A percentile compares a stretch with the other conserved stretches of the same genome.
Conservation (phyloP, 2,329 filamentous ascomycete genomes). For the Diaporthe citri region DNA sequence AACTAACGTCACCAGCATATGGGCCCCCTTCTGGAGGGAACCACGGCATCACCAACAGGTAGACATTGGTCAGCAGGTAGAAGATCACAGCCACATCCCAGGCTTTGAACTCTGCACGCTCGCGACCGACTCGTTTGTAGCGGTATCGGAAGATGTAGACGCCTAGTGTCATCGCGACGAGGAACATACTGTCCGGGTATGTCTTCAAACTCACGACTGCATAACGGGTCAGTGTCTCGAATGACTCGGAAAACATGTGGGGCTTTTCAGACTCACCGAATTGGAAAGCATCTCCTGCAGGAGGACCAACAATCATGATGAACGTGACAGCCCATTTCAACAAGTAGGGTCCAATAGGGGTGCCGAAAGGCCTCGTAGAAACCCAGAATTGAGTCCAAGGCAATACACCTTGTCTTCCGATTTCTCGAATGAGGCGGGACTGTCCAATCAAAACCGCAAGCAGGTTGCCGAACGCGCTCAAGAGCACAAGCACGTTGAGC, state of each 20-base stretch:
- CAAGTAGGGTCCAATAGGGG: conserved; percentile 69
- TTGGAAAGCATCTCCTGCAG: conserved; percentile 74
- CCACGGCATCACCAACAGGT: conserved; percentile 75
- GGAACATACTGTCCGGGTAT: conserved; percentile 55
- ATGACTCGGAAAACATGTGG: background rate
- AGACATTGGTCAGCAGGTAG: conserved; percentile 67
- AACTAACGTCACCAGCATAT: conserved; percentile 71
- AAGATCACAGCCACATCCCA: conserved; percentile 69
- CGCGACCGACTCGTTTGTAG: conserved; percentile 61
- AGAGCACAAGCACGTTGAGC: conserved; percentile 68
- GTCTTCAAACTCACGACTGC: conserved; percentile 15
- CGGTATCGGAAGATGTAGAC: conserved; percentile 66
- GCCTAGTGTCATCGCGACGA: conserved; percentile 64
- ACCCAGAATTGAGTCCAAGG: conserved; percentile 73
- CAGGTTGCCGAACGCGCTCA: conserved; percentile 71
- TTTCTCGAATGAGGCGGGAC: conserved; percentile 71
- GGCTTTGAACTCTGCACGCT: conserved; percentile 62
- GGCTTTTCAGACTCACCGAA: conserved; percentile 57
- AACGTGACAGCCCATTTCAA: conserved; percentile 70
- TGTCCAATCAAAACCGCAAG: conserved; percentile 66
- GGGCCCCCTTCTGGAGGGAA: conserved; percentile 69
- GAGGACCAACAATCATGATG: conserved; percentile 71
- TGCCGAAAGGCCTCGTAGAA: conserved; percentile 73
- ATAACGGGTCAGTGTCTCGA: conserved; percentile 33
- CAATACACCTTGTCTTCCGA: conserved; percentile 71